Base-by-base conservation (phyloP, 257 asterid species). In the Fraxinus quadrangulata region DNA sequence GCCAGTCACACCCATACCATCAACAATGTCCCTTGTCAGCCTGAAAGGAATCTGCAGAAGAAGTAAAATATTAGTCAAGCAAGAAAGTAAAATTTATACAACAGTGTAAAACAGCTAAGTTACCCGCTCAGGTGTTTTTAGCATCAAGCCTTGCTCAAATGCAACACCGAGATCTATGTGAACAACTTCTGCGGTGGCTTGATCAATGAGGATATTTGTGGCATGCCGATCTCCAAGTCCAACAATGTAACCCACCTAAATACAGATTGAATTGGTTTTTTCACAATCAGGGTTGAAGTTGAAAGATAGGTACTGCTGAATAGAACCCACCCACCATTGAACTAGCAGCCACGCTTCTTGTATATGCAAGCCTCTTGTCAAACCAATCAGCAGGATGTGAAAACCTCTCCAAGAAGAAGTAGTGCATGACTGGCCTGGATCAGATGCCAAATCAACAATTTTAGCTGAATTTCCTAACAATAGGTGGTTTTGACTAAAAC, bases 81-180 rank as follows among this genome's bases (percentile, higher is more conserved):
- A 77, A 39, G 76, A 84, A 76, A 75, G 51, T 34, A 56, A 33
- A 63, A 36, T 26, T 63, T 24, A 77, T 73, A 81, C 59, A 81
- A 90, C 68, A 73, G 36, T 23, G 34, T 10, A 11, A 63, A 63
- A 63, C 69, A 63, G 36, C 9, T 0, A 61, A 61, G 68, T 61
- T 61, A 94, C 98, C 87, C 97, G 90, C 84, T 95, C 99, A 59
- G 99, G 99, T 72, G 99, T 93, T 84, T 95, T 95, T 78, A 93
- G 94, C 99, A 95, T 95, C 86, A 95, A 86, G 86, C 99, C 99
- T 84, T 95, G 99, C 90, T 95, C 98, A 88, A 95, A 95, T 79
- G 99, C 99, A 66, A 95, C 99, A 67, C 99, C 99, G 30, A 95
- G 89, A 87, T 95, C 99, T 76, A 95, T 95, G 85, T 95, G 99